A percentile compares a stretch with the other conserved stretches of the same genome.
These are phyloP conservation scores for Stagonosporopsis cucurbitacearum DNA, from an alignment of 2,329 filamentous ascomycete genomes.

Conservation along the genomic window DNA sequence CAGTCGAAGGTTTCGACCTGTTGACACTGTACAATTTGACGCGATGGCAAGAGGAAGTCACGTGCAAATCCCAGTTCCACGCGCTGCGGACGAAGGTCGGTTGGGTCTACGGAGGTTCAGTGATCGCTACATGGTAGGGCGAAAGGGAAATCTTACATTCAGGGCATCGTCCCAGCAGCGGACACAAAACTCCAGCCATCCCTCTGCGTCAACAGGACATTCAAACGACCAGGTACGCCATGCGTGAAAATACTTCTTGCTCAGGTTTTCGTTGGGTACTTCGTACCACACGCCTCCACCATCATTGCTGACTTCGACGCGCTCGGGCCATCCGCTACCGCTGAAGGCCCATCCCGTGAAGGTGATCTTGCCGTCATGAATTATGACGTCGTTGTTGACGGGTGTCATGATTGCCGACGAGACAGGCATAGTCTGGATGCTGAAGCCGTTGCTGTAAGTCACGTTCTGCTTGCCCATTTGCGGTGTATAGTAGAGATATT, in stretches of 20 bases:
- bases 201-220: slow-evolving; percentile 62
- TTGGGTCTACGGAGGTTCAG: slow-evolving; percentile 44
- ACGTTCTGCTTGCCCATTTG: slow-evolving; percentile 73
- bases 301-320: slow-evolving; percentile 69
- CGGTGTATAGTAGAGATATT: slow-evolving; percentile 73
- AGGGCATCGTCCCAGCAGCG: slow-evolving; percentile 55
- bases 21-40: slow-evolving; percentile 67
- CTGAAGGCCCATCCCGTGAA: slow-evolving; percentile 57
- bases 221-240: slow-evolving; percentile 71
- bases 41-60: slow-evolving; percentile 67
- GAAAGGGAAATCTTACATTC: slow-evolving; percentile 39
- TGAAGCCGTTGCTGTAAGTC: slow-evolving; percentile 65
- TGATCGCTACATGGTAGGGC: background rate
- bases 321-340: slow-evolving; percentile 58
- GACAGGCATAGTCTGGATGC: slow-evolving; percentile 76
- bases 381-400: slow-evolving; percentile 64
- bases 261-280: slow-evolving; percentile 66
- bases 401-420: slow-evolving; percentile 71
- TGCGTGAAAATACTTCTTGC: slow-evolving; percentile 66
- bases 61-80: slow-evolving; percentile 70
- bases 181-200: slow-evolving; percentile 55
- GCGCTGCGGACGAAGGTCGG: slow-evolving; percentile 53
- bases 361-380: slow-evolving; percentile 66
- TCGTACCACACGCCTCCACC: slow-evolving; percentile 70
- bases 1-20: slow-evolving; percentile 56